Evolutionary conservation across 495 filamentous ascomycete genomes (phyloP), one percentile per base, ranked within the genome.

Genomic region (Astrocystis sublimbata): DNA sequence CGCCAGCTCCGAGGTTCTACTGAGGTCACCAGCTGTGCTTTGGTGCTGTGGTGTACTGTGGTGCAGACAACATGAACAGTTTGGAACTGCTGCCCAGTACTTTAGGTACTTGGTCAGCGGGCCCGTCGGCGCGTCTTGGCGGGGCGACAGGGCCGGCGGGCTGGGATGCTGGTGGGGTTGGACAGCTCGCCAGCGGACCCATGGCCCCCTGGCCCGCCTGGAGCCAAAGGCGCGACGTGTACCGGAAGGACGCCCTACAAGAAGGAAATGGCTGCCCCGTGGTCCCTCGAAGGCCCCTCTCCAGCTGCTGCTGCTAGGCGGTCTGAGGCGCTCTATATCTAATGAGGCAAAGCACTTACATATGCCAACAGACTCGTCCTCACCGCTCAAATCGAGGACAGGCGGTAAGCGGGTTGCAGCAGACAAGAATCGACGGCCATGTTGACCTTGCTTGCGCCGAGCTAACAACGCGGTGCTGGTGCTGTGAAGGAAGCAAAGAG

Each of bases 311-410:
- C 38, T 17, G 42, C 40, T 51, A 55, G 60, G 60, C 60, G 60
- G 60, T 62, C 60, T 62, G 60, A 46, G 40, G 60, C 40, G 38
- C 26, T 56, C 60, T 45, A 56, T 62, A 40, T 38, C 60, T 62
- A 56, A 62, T 62, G 9, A 62, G 60, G 60, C 33, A 62, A 62
- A 62, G 51, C 43, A 62, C 60, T 23, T 46, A 62, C 60, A 62
- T 62, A 40, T 56, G 60, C 51, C 51, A 53, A 19, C n/a, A 36
- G 31, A 46, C 8, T 40, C 31, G 26, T 26, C 41, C 36, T 55
- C 60, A 62, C 60, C 60, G 60, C 60, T 62, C 35, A 47, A 35
- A 13, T 49, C 19, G 49, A 62, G 36, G 30, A 62, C 30, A 62
- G 35, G 60, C 60, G 60, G 60, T 62, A 62, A 47, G 41, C 12